These are phyloP conservation scores for Flaveria bidentis DNA, from an alignment of 129 eudicot genomes.

Conservation along the genomic window DNA sequence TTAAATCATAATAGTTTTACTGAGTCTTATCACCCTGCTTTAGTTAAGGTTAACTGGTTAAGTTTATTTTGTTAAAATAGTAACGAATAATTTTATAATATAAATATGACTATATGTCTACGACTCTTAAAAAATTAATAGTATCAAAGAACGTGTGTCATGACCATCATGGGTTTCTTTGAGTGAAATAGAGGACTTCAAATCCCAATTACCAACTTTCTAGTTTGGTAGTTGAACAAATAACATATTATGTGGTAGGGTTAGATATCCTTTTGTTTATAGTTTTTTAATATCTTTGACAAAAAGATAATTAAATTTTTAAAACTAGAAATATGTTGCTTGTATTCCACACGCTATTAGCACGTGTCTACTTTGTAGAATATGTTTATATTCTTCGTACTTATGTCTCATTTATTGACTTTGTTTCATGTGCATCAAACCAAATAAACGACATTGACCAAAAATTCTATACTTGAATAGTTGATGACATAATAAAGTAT, in stretches of 20 bases:
- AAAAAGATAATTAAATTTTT: slow-evolving; percentile 15
- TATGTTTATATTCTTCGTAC: not conserved
- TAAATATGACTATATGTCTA: too few relatives aligned
- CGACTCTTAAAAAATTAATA: too few relatives aligned
- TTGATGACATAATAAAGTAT: too few relatives aligned
- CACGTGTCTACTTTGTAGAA: slow-evolving; percentile 9
- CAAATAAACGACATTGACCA: not conserved
- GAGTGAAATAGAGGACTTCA: slow-evolving; percentile 16
- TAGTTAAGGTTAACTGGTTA: too few relatives aligned
- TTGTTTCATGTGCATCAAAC: not conserved
- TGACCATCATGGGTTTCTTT: slow-evolving; percentile 12
- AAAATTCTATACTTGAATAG: too few relatives aligned
- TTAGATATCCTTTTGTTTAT: not conserved
- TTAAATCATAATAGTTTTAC: too few relatives aligned
- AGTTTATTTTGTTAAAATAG: too few relatives aligned
- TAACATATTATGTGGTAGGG: slow-evolving; percentile 14
- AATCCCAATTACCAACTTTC: not conserved
- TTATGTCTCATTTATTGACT: not conserved
- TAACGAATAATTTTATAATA: too few relatives aligned
- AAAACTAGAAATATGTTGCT: not conserved
- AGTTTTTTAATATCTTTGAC: slow-evolving; percentile 30
- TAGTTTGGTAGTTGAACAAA: slow-evolving; percentile 26
- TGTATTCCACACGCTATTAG: not conserved
- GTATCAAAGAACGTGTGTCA: slow-evolving; percentile 15
- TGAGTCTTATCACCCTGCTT: too few relatives aligned